These are phyloP conservation scores for Wickerhamomyces pijperi DNA, from an alignment of 805 yeast species.

Conservation along the genomic window DNA sequence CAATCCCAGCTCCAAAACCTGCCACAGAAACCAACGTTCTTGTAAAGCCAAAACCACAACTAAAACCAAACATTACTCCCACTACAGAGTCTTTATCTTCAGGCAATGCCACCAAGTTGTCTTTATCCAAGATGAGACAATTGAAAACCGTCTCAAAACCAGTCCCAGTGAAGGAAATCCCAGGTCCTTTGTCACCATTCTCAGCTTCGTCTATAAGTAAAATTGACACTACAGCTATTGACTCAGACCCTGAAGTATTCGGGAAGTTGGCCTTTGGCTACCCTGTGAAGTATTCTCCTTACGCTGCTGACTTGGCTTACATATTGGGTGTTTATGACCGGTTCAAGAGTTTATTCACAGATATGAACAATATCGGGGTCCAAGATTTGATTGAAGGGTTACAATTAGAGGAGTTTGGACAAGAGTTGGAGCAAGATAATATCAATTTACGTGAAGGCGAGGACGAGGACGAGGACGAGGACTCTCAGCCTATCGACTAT, in stretches of 20 bases:
- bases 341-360: slow-evolving; percentile 10
- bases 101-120: background rate
- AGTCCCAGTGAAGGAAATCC: slow-evolving; percentile 10
- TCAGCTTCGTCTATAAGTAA: background rate
- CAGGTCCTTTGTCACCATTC: slow-evolving; percentile 13
- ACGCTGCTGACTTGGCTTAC: slow-evolving; percentile 13
- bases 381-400: slow-evolving; percentile 19
- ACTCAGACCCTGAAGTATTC: background rate
- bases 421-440: slow-evolving; percentile 7
- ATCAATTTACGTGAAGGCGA: slow-evolving; percentile 6
- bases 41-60: background rate
- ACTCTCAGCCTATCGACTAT: slow-evolving; percentile 1
- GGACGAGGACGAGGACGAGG: background rate
- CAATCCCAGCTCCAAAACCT: background rate
- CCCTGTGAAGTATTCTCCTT: slow-evolving; percentile 15
- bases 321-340: slow-evolving; percentile 14
- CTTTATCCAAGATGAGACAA: background rate
- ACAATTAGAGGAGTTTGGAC: slow-evolving; percentile 1
- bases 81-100: too few species aligned
- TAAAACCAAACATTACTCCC: background rate
- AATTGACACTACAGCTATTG: too few species aligned
- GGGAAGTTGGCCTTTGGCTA: slow-evolving; percentile 16
- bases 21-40: background rate
- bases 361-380: slow-evolving; percentile 13
- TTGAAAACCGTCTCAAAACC: background rate